Base-by-base conservation (phyloP, 225 moss, liverwort and hornwort species). In the Asterella californica region DNA sequence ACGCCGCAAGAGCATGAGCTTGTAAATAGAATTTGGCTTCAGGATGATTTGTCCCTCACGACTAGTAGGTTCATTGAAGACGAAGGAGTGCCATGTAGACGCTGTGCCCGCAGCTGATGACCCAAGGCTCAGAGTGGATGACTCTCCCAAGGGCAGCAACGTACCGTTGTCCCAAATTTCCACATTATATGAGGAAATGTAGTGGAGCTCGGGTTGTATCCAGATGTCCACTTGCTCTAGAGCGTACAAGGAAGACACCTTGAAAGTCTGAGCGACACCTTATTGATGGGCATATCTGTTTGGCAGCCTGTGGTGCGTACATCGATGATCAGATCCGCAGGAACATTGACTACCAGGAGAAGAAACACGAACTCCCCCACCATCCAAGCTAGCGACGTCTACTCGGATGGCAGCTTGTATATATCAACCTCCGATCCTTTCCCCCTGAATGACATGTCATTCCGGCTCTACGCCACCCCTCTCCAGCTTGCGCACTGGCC, bases 381-480 rank as follows among this genome's bases (percentile, higher is more conserved):
- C n/a, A n/a, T n/a, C n/a, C n/a, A n/a, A n/a, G n/a, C n/a, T n/a
- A 72, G 15, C 24, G 37, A 73, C 30, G 47, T 73, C 10, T 73
- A 73, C 50, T 47, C 72, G 0, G 72, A 73, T 25, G 72, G 72
- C 72, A 73, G 72, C 72, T 22, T 72, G 25, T 72, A 10, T 7
- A 6, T 72, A 9, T 47, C 38, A 1, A 5, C 42, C 32, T 42
- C 72, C 10, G 72, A 72, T 72, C 72, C 72, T 50, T 49, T 73
- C 22, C 72, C 72, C 25, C 48, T 47, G 48, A 73, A 73, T 47
- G 72, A 73, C 72, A 73, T 73, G 72, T 48, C 72, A 5, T 73
- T 73, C 72, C 46, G 47, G 2, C n/a, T 73, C 21, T 73, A 47
- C 24, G 72, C 47, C 47, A 49, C 72, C 14, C 72, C 72, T 48